A percentile compares a stretch with the other conserved stretches of the same genome.
Evolutionary conservation across 2,329 filamentous ascomycete species (phyloP).

Genomic region (Diaporthe vexans): DNA sequence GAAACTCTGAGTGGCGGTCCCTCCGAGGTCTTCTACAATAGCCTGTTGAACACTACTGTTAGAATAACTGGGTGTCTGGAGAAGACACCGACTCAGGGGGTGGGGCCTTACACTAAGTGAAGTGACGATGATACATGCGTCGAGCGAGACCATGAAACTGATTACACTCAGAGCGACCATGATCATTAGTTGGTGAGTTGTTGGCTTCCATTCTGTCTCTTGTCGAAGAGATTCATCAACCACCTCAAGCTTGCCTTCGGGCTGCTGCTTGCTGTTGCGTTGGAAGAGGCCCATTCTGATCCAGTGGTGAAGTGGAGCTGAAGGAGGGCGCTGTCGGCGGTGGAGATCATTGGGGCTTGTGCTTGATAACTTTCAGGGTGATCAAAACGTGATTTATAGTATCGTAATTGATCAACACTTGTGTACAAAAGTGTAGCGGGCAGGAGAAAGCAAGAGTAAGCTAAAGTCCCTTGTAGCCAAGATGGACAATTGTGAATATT

Average conservation of each 20-base stretch:
- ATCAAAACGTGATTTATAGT: not conserved
- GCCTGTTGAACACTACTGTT: conserved; percentile 38
- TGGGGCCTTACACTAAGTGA: conserved; percentile 41
- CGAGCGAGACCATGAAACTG: conserved; percentile 45
- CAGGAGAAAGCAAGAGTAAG: not conserved
- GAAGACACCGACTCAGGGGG: not conserved
- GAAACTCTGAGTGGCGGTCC: conserved; percentile 47
- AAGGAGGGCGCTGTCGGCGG: conserved; percentile 38
- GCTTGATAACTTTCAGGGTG: no score
- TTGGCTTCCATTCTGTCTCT: conserved; percentile 42
- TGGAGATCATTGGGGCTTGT: conserved; percentile 38
- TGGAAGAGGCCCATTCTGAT: conserved; percentile 41
- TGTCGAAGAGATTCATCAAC: conserved; percentile 42
- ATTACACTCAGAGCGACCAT: conserved; percentile 44
- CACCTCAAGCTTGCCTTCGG: conserved; percentile 31
- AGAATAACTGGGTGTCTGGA: not conserved
- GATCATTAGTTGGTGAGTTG: conserved; percentile 44
- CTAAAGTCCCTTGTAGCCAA: not conserved
- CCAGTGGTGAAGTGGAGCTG: conserved; percentile 39
- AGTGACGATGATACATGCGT: conserved; percentile 44
- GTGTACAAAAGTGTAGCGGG: not conserved
- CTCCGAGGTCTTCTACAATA: conserved; percentile 47
- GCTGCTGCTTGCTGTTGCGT: conserved; percentile 31
- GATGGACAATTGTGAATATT: not conserved
- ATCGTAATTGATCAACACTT: not conserved